Conservation (phyloP, 345 rosid genomes). For the Moringa oleifera region DNA sequence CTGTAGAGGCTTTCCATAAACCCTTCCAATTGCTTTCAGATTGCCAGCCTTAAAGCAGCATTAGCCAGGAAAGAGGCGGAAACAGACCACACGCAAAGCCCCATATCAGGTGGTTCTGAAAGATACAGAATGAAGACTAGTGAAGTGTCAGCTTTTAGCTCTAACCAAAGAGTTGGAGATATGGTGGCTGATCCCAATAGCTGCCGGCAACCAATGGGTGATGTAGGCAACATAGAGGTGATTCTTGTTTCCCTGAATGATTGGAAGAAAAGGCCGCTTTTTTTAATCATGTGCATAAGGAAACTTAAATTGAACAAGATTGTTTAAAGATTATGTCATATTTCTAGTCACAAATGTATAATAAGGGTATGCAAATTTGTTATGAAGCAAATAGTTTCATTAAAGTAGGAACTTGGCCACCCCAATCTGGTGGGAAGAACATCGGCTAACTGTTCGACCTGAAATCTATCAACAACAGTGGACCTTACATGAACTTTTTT, state of each 20-base stretch:
- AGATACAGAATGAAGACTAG: slow-evolving; percentile 45
- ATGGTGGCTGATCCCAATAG: slow-evolving; percentile 27
- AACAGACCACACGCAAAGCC: slow-evolving; percentile 34
- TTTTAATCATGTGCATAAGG: background rate
- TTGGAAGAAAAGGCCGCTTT: background rate
- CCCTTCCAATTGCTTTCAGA: slow-evolving; percentile 30
- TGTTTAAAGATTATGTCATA: background rate
- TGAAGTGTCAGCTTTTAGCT: slow-evolving; percentile 35
- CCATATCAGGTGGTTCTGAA: slow-evolving; percentile 47
- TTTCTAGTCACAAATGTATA: too few relatives aligned
- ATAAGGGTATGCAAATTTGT: too few relatives aligned
- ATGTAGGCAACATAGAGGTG: slow-evolving; percentile 77
- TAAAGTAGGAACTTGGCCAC: too few relatives aligned
- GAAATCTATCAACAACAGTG: too few relatives aligned
- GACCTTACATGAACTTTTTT: too few relatives aligned
- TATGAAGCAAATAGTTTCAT: too few relatives aligned
- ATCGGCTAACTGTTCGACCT: too few relatives aligned
- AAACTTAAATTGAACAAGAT: background rate
- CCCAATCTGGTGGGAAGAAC: too few relatives aligned
- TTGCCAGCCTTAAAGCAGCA: slow-evolving; percentile 79
- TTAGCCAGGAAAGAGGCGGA: slow-evolving; percentile 69
- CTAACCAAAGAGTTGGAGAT: slow-evolving; percentile 34
- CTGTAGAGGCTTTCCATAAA: background rate
- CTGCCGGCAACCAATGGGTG: slow-evolving; percentile 53
- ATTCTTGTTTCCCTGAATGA: slow-evolving; percentile 10